These are phyloP conservation scores for Penicillium hordei DNA, from an alignment of 2,329 filamentous ascomycete species.

Conservation along the genomic window DNA sequence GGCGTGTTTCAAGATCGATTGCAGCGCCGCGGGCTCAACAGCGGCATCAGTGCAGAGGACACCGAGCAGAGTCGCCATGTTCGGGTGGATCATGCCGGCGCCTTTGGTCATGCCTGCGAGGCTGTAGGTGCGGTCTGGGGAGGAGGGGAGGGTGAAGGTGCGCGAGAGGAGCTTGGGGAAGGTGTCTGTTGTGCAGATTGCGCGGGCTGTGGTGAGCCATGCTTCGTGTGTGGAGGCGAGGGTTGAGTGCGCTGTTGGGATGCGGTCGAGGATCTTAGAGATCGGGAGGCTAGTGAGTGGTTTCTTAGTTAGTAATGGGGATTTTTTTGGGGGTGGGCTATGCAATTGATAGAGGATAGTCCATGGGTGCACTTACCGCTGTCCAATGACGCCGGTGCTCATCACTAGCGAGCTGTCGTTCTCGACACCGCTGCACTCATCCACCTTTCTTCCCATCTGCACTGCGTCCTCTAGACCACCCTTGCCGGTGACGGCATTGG, in stretches of 20 bases:
- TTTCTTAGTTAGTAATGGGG: slow-evolving; percentile 1
- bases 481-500: slow-evolving; percentile 93
- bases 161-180: slow-evolving; percentile 93
- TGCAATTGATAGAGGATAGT: too few relatives aligned
- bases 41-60: slow-evolving; percentile 91
- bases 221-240: slow-evolving; percentile 75
- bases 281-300: slow-evolving; percentile 68
- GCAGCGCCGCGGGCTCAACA: slow-evolving; percentile 66
- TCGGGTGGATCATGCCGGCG: slow-evolving; percentile 98
- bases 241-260: slow-evolving; percentile 71
- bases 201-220: slow-evolving; percentile 82
- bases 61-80: slow-evolving; percentile 94
- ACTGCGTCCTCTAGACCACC: slow-evolving; percentile 85
- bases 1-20: slow-evolving; percentile 68
- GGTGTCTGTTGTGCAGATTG: slow-evolving; percentile 97
- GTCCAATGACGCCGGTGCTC: slow-evolving; percentile 97
- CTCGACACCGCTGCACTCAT: slow-evolving; percentile 59
- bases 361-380: slow-evolving; percentile 56
- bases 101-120: slow-evolving; percentile 97
- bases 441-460: slow-evolving; percentile 77
- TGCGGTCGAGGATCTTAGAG: slow-evolving; percentile 78
- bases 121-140: slow-evolving; percentile 70
- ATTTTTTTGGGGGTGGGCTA: neutral
- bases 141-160: slow-evolving; percentile 80
- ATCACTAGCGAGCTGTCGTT: slow-evolving; percentile 79